Evolutionary conservation across 1,284 basidiomycete species (phyloP), one percentile per base, ranked within the genome.

Genomic region (Pyrrhoderma noxium): DNA sequence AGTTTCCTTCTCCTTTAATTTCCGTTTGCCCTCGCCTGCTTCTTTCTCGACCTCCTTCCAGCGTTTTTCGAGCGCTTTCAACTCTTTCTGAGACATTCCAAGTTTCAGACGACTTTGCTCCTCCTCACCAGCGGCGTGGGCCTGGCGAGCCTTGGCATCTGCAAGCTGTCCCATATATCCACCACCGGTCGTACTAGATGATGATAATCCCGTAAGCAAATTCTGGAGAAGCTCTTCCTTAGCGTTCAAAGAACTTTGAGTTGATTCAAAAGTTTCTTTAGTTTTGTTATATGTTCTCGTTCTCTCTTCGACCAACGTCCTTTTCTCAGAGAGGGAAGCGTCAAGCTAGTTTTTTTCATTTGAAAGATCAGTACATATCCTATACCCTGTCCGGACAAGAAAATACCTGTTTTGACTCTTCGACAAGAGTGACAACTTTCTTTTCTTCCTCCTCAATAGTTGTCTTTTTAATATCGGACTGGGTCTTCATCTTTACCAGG

Each of bases 141-240:
- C 82, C 1, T 88, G 72, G 8, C 82, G 79, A 1, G 80, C 80
- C 57, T 83, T 82, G 0, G 93, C 91, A n/a, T 90, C 85, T 1
- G 93, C 90, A 22, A 99, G 79, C 64, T 97, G 93, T 23, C 94
- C 96, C 80, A 98, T 87, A 67, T 97, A 99, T 0, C 94, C 94
- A 8, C 94, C 93, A 8, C 92, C 87, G 3, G 81, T 77, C 37
- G 74, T 75, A 36, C 75, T 78, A 5, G 81, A 82, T 1, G 78
- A 75, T 0, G 89, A 86, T 16, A 99, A 80, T 44, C 96, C 96
- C 0, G 95, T 99, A 39, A 95, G 76, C 8, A 99, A 79, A 0
- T 91, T 93, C 66, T 98, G 95, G 0, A 99, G 76, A n/a, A 99
- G 84, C 62, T 94, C 92, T 65, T 99, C 95, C 14, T 86, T 80